A percentile compares a stretch with the other conserved stretches of the same genome.
Evolutionary conservation across 2,329 filamentous ascomycete species (phyloP).

Genomic region (Xylaria sp.): DNA sequence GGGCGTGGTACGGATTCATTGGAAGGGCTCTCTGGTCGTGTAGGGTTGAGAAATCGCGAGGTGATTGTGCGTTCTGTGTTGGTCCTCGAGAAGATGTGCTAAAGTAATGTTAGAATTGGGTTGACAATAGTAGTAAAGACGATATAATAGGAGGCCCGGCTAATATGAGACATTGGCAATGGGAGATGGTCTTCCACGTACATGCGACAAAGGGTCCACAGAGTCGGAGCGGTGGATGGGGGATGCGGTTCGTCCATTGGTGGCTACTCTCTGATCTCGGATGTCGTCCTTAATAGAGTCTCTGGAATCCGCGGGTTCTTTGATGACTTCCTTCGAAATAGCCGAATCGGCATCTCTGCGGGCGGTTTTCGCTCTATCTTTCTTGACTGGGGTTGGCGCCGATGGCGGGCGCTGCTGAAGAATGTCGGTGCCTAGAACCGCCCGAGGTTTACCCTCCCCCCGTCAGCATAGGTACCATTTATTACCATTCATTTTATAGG

Average conservation of each 20-base stretch:
- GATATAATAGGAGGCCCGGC: neutral
- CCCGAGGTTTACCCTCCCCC: slow-evolving; percentile 1
- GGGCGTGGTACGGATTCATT: slow-evolving; percentile 54
- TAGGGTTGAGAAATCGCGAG: slow-evolving; percentile 62
- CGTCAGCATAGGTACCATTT: slow-evolving; percentile 27
- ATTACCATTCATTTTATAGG: neutral
- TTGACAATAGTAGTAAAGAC: slow-evolving; percentile 2
- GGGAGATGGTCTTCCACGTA: slow-evolving; percentile 53
- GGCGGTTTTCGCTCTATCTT: slow-evolving; percentile 41
- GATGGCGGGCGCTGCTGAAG: slow-evolving; percentile 28
- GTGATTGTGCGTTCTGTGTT: slow-evolving; percentile 50
- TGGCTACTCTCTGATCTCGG: slow-evolving; percentile 30
- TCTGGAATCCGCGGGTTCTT: slow-evolving; percentile 41
- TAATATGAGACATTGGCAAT: neutral
- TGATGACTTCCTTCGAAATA: slow-evolving; percentile 41
- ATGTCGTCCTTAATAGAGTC: slow-evolving; percentile 29
- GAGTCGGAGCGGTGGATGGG: slow-evolving; percentile 50
- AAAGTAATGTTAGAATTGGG: slow-evolving; percentile 11
- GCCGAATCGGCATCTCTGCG: slow-evolving; percentile 43
- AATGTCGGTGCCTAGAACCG: slow-evolving; percentile 43
- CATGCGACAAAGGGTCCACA: slow-evolving; percentile 75
- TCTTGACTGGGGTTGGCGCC: slow-evolving; percentile 40
- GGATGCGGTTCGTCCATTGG: slow-evolving; percentile 37
- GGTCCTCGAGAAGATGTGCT: slow-evolving; percentile 60
- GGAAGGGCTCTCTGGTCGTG: slow-evolving; percentile 63